Evolutionary conservation across 345 rosid species (phyloP).

Genomic region (Populus davidiana): DNA sequence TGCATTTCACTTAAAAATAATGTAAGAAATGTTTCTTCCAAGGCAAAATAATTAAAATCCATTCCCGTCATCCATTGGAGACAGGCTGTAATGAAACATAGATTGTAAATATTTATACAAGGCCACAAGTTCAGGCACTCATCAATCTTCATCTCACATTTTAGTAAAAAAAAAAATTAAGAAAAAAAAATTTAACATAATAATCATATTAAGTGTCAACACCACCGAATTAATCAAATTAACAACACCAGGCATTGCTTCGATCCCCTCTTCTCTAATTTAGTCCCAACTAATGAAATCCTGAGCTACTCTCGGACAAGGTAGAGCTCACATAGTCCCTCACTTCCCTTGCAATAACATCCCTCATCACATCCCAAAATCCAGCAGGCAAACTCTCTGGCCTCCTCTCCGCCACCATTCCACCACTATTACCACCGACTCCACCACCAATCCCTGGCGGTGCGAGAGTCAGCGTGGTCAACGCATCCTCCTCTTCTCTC

Average conservation of each 20-base stretch:
- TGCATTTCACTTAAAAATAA: too few relatives aligned
- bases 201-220: not conserved
- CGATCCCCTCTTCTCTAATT: not conserved
- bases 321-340: conserved; percentile 50
- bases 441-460: conserved; percentile 49
- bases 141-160: not conserved
- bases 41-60: not conserved
- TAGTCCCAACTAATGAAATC: conserved; percentile 23
- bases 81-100: not conserved
- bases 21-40: too few relatives aligned
- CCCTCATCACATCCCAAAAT: conserved; percentile 66
- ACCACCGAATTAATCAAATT: not conserved
- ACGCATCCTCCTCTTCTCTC: conserved; percentile 42
- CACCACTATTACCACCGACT: not conserved
- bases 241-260: not conserved
- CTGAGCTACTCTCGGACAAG: conserved; percentile 22
- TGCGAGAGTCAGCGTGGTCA: conserved; percentile 66
- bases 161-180: not conserved
- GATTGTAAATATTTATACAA: not conserved
- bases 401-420: conserved; percentile 17
- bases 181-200: not conserved
- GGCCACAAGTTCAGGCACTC: not conserved
- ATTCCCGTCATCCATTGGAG: not conserved
- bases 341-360: conserved; percentile 67
- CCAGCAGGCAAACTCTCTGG: conserved; percentile 39